A percentile compares a stretch with the other conserved stretches of the same genome.
Evolutionary conservation across 2,329 filamentous ascomycete species (phyloP).

Genomic region (Penicillium sp.): DNA sequence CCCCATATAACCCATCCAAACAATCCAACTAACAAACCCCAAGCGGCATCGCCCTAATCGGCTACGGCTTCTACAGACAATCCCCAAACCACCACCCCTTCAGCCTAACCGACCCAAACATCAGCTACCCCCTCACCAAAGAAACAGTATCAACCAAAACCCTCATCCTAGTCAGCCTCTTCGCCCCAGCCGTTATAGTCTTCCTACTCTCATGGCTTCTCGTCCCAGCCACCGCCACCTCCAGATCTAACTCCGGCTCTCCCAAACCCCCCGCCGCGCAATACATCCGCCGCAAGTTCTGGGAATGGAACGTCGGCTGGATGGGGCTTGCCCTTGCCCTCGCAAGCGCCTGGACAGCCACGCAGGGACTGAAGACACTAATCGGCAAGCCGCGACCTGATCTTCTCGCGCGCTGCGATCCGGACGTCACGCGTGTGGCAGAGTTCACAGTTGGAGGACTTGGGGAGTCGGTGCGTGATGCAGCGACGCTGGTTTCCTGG

Average conservation of each 20-base stretch:
- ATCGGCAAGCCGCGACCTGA: constrained; percentile 65
- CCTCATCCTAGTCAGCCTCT: constrained; percentile 61
- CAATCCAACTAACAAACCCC: neutral
- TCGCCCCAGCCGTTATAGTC: constrained; percentile 66
- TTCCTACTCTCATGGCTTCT: constrained; percentile 64
- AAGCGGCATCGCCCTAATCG: constrained; percentile 57
- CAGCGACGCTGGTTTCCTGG: constrained; percentile 69
- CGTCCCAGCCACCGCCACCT: constrained; percentile 60
- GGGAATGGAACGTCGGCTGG: constrained; percentile 86
- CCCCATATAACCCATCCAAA: neutral
- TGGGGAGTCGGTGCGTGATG: constrained; percentile 48
- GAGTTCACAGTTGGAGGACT: constrained; percentile 64
- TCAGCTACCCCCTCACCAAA: constrained; percentile 71
- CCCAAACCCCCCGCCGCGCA: constrained; percentile 54
- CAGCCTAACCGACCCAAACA: constrained; percentile 68
- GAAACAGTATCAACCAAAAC: constrained; percentile 70
- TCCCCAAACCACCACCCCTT: constrained; percentile 69
- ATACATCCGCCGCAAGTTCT: constrained; percentile 77
- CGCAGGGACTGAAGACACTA: constrained; percentile 77
- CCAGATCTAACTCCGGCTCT: constrained; percentile 31
- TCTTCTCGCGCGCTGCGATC: constrained; percentile 67
- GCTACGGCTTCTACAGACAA: constrained; percentile 57
- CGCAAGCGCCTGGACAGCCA: constrained; percentile 72
- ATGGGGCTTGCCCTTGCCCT: constrained; percentile 74
- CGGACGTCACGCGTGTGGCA: constrained; percentile 64